phyloP scores from a whole-genome alignment of 495 filamentous ascomycete genomes.

The Neurospora sp. region DNA sequence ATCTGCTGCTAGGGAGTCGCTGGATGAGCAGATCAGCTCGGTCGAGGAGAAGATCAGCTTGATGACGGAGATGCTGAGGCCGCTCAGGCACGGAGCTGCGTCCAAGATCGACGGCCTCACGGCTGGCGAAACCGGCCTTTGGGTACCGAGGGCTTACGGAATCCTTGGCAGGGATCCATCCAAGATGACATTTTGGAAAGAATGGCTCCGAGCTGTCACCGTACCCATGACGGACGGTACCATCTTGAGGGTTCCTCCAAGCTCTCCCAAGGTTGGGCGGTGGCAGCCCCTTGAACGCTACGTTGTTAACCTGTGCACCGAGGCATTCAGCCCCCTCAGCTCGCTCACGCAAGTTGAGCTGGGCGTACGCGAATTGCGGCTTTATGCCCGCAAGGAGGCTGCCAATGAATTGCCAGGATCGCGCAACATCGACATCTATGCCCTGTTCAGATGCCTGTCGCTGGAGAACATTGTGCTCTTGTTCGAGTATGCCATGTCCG shows the following conservation, averaged over 20 bases:
- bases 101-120: constrained; percentile 96
- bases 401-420: constrained; percentile 89
- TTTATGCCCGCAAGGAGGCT: constrained; percentile 90
- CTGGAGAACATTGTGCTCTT: constrained; percentile 85
- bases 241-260: constrained; percentile 71
- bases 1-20: constrained; percentile 63
- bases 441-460: constrained; percentile 79
- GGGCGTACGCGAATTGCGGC: constrained; percentile 74
- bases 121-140: constrained; percentile 90
- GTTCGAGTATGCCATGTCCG: constrained; percentile 86
- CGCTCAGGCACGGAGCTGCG: constrained; percentile 85
- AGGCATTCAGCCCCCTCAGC: constrained; percentile 80
- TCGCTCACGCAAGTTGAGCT: constrained; percentile 96
- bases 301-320: constrained; percentile 94
- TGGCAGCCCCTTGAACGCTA: constrained; percentile 97
- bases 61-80: constrained; percentile 91
- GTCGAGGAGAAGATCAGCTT: constrained; percentile 95
- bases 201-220: constrained; percentile 86
- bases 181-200: constrained; percentile 94
- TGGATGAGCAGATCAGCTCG: constrained; percentile 90
- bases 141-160: constrained; percentile 91
- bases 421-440: constrained; percentile 85
- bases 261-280: constrained; percentile 82
- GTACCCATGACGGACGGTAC: constrained; percentile 91
- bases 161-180: constrained; percentile 78